Evolutionary conservation across 2,329 filamentous ascomycete genomes (phyloP).

Genomic region (Tolypocladium endophyticum): DNA sequence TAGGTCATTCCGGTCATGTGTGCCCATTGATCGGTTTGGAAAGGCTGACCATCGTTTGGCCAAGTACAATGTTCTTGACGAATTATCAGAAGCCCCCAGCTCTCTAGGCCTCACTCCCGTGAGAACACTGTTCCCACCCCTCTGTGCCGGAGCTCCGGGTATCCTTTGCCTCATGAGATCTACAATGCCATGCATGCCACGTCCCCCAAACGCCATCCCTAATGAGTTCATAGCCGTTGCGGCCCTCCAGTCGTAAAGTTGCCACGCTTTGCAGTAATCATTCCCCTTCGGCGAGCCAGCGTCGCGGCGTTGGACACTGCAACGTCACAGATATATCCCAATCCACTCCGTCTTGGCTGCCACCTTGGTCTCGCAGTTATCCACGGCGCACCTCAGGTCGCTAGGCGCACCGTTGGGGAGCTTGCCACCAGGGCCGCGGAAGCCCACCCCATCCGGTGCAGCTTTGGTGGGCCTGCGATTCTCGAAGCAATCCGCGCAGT

Average conservation of each 20-base stretch:
- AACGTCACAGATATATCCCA: constrained; percentile 41
- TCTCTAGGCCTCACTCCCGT: not conserved
- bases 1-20: not conserved
- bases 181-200: not conserved
- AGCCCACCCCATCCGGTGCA: constrained; percentile 23
- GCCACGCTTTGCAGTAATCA: not conserved
- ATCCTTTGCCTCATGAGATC: not conserved
- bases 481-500: constrained; percentile 52
- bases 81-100: not conserved
- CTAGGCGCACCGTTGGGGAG: constrained; percentile 9
- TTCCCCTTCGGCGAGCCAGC: not conserved
- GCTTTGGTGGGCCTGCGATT: constrained; percentile 33
- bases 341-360: constrained; percentile 47
- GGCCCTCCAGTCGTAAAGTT: not conserved
- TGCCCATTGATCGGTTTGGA: no score
- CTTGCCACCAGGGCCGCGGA: constrained; percentile 22
- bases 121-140: not conserved
- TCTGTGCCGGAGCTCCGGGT: not conserved
- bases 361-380: constrained; percentile 44
- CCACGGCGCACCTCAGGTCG: constrained; percentile 44
- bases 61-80: not conserved
- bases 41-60: not conserved
- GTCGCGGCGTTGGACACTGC: not conserved
- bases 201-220: not conserved
- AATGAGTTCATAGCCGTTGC: not conserved